Conservation (phyloP, 2,329 filamentous ascomycete species). For the Ascochyta fabae region DNA sequence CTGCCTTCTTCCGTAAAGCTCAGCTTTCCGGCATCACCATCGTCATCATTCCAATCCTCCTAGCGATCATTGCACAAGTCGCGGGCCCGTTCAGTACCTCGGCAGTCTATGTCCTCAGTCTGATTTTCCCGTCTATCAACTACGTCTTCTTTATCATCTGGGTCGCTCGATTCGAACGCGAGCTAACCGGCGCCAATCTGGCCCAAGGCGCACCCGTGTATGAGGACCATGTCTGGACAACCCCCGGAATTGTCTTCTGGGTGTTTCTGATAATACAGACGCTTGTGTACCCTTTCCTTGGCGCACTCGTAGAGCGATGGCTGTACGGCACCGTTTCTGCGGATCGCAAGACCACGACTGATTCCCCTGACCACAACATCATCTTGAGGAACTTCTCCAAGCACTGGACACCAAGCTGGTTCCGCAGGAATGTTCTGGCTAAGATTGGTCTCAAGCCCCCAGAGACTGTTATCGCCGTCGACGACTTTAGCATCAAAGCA, state of each 20-base stretch:
- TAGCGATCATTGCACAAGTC: conserved; percentile 84
- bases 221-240: conserved; percentile 58
- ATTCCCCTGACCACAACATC: conserved; percentile 62
- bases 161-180: conserved; percentile 76
- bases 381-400: conserved; percentile 78
- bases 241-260: conserved; percentile 80
- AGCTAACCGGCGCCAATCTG: conserved; percentile 67
- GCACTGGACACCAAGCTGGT: conserved; percentile 71
- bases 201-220: conserved; percentile 63
- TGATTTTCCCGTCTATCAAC: conserved; percentile 86
- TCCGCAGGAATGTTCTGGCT: conserved; percentile 58
- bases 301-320: conserved; percentile 73
- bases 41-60: conserved; percentile 73
- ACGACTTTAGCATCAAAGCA: conserved; percentile 73
- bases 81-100: conserved; percentile 67
- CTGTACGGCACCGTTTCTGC: conserved; percentile 77
- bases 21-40: conserved; percentile 86
- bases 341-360: conserved; percentile 52
- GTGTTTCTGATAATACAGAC: conserved; percentile 80
- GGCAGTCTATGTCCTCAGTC: conserved; percentile 70
- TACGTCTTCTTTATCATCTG: conserved; percentile 83
- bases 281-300: conserved; percentile 76
- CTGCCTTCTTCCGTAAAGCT: conserved; percentile 82
- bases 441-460: conserved; percentile 56
- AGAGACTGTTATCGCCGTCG: conserved; percentile 79